Evolutionary conservation across 495 filamentous ascomycete species (phyloP).

Genomic region (Daldinia bambusicola): DNA sequence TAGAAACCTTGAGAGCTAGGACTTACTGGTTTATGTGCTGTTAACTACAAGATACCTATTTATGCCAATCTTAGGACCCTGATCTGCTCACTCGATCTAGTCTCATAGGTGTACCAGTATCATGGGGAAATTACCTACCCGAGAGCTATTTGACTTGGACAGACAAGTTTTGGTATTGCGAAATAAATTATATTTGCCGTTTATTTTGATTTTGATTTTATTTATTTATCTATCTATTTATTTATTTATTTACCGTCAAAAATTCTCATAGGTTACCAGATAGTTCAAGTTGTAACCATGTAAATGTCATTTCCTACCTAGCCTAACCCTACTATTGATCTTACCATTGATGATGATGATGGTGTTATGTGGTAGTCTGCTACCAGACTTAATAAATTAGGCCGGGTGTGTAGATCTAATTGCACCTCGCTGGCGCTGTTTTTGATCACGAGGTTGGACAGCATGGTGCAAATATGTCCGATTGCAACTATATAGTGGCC

Average conservation of each 20-base stretch:
- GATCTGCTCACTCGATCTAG: too few species aligned
- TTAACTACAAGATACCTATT: too few species aligned
- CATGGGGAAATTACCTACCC: too few species aligned
- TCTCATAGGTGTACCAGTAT: too few species aligned
- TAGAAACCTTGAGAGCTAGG: background rate
- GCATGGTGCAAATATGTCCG: background rate
- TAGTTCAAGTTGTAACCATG: background rate
- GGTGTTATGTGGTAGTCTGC: background rate
- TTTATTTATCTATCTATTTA: too few species aligned
- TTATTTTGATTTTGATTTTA: too few species aligned
- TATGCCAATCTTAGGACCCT: too few species aligned
- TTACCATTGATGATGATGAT: background rate
- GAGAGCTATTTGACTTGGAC: too few species aligned
- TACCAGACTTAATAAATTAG: background rate
- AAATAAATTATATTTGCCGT: too few species aligned
- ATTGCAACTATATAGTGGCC: background rate
- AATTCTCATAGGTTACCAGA: too few species aligned
- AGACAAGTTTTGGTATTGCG: too few species aligned
- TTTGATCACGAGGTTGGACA: background rate
- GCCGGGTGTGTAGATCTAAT: background rate
- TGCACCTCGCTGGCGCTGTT: background rate
- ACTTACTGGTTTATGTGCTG: background rate
- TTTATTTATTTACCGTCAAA: too few species aligned
- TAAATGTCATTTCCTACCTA: background rate
- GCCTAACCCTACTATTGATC: background rate